Evolutionary conservation across 2,329 filamentous ascomycete genomes (phyloP).

Genomic region (Chaetoscypha palmicola): DNA sequence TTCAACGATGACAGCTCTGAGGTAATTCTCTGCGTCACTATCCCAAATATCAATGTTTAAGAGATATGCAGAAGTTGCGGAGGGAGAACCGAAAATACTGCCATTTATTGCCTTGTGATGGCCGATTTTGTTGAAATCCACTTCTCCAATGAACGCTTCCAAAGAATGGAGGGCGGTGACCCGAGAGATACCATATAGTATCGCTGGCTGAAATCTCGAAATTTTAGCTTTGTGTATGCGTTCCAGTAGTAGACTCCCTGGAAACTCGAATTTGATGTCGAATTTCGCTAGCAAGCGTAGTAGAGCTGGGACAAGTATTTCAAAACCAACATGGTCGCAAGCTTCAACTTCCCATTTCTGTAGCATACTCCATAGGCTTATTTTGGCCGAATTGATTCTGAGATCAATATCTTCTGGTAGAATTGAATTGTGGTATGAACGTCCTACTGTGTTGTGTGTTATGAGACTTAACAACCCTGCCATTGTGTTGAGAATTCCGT

Average conservation of each 20-base stretch:
- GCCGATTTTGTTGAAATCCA: background rate
- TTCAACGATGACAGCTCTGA: background rate
- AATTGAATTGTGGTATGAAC: no score
- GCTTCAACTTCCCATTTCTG: background rate
- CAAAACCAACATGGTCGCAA: constrained; percentile 1
- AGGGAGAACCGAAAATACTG: background rate
- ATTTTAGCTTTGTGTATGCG: background rate
- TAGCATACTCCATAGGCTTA: no score
- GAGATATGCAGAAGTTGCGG: constrained; percentile 3
- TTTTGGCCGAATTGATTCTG: no score
- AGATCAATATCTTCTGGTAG: no score
- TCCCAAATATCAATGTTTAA: constrained; percentile 1
- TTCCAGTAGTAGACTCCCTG: background rate
- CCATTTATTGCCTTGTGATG: background rate
- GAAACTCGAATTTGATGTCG: background rate
- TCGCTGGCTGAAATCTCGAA: background rate
- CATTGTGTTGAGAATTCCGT: constrained; percentile 4
- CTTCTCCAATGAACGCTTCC: background rate
- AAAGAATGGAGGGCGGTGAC: background rate
- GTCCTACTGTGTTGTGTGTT: no score
- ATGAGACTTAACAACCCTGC: background rate
- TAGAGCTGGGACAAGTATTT: background rate
- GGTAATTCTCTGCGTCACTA: background rate
- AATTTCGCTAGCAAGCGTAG: background rate
- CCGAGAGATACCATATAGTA: background rate